Percentiles rank a stretch among this genome's conserved stretches.
Evolutionary conservation across 306 rosid species (phyloP).

Genomic region (Begonia peltatifolia): DNA sequence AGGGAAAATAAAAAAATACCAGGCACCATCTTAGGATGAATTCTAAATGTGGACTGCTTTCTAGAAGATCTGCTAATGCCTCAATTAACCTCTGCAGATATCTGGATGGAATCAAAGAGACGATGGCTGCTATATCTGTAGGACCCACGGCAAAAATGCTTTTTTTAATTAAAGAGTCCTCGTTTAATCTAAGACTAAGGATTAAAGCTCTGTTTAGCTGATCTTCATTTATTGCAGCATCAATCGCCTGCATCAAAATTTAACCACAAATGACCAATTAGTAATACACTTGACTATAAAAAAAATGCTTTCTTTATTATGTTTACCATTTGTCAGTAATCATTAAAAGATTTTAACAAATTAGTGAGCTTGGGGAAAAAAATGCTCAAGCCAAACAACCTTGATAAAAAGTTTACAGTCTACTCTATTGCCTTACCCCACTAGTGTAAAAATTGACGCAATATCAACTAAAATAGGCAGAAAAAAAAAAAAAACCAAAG

Average conservation of each 20-base stretch:
- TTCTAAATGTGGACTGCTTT: conserved; percentile 80
- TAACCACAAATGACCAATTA: conserved; percentile 9
- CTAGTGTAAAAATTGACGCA: no score
- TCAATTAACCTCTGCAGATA: conserved; percentile 73
- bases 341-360: no score
- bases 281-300: not conserved
- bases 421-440: no score
- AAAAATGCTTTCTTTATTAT: not conserved
- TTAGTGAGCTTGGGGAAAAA: no score
- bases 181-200: conserved; percentile 75
- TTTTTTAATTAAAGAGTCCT: conserved; percentile 50
- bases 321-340: not conserved
- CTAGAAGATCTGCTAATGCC: conserved; percentile 73
- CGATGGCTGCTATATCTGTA: conserved; percentile 46
- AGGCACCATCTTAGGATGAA: conserved; percentile 79
- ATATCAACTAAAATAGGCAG: no score
- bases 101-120: conserved; percentile 44
- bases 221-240: conserved; percentile 50
- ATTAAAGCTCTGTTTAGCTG: conserved; percentile 67
- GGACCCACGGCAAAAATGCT: conserved; percentile 65
- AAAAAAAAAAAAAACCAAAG: no score
- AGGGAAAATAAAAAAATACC: conserved; percentile 22
- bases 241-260: conserved; percentile 52
- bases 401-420: no score
- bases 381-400: no score